Evolutionary conservation across 2,329 filamentous ascomycete genomes (phyloP).

Genomic region (Scedosporium aurantiacum): DNA sequence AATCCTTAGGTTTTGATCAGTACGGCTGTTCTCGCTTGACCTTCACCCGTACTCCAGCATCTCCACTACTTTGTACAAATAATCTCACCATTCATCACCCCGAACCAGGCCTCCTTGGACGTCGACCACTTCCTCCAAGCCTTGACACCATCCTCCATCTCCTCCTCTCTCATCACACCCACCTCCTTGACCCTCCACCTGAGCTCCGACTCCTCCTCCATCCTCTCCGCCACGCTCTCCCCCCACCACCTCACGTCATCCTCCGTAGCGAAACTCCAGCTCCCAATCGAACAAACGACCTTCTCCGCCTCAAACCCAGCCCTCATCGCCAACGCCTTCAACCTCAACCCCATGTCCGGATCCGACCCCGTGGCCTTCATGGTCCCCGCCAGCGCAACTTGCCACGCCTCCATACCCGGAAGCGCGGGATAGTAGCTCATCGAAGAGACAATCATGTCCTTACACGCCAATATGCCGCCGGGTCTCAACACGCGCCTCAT

Average conservation of each 20-base stretch:
- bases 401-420: conserved; percentile 1
- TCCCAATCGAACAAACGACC: neutral
- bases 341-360: conserved; percentile 5
- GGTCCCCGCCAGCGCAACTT: neutral
- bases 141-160: conserved; percentile 1
- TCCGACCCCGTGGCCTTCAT: conserved; percentile 2
- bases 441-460: conserved; percentile 48
- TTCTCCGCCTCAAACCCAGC: conserved; percentile 1
- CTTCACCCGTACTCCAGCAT: too few species aligned
- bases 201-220: conserved; percentile 2
- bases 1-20: neutral
- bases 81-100: conserved; percentile 7
- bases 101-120: conserved; percentile 6
- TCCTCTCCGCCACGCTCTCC: conserved; percentile 4
- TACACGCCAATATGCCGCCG: conserved; percentile 38
- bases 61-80: conserved; percentile 4
- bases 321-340: conserved; percentile 4
- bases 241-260: conserved; percentile 6
- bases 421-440: conserved; percentile 18
- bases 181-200: neutral
- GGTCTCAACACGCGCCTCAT: conserved; percentile 31
- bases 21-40: neutral
- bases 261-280: conserved; percentile 3
- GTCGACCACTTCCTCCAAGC: conserved; percentile 4
- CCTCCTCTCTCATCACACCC: neutral